These are phyloP conservation scores for Stachybotrys chartarum DNA, from an alignment of 2,329 filamentous ascomycete species.

Conservation along the genomic window DNA sequence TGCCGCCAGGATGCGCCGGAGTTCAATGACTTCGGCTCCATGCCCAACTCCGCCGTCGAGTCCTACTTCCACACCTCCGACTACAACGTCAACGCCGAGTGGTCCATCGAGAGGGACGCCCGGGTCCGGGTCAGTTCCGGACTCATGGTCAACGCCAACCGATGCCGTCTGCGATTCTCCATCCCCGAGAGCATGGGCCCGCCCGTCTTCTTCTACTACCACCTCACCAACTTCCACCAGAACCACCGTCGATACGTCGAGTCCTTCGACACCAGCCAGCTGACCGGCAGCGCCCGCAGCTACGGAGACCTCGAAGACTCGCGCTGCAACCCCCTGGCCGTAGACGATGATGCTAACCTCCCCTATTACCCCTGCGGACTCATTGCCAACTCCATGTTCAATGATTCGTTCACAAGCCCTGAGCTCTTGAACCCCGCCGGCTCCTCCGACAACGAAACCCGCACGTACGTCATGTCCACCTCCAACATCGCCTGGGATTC, in stretches of 20 bases:
- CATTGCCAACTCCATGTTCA: slow-evolving; percentile 96
- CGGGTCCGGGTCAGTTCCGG: slow-evolving; percentile 32
- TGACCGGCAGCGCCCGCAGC: slow-evolving; percentile 61
- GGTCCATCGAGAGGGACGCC: slow-evolving; percentile 31
- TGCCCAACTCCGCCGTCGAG: slow-evolving; percentile 51
- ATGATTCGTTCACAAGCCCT: slow-evolving; percentile 75
- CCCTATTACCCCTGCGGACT: slow-evolving; percentile 92
- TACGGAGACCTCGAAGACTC: slow-evolving; percentile 56
- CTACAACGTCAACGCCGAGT: slow-evolving; percentile 29
- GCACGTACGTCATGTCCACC: slow-evolving; percentile 68
- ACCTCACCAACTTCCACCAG: slow-evolving; percentile 96
- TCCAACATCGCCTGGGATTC: slow-evolving; percentile 78
- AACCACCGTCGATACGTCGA: slow-evolving; percentile 96
- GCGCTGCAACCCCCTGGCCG: slow-evolving; percentile 67
- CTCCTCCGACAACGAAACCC: slow-evolving; percentile 19
- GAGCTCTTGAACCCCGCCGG: slow-evolving; percentile 45
- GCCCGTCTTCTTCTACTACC: slow-evolving; percentile 90
- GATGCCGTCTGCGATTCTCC: slow-evolving; percentile 71
- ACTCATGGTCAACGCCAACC: slow-evolving; percentile 27
- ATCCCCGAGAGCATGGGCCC: slow-evolving; percentile 73
- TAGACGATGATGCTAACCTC: slow-evolving; percentile 43
- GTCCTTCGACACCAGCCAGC: slow-evolving; percentile 75
- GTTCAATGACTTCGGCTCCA: slow-evolving; percentile 30
- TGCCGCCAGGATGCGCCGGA: slow-evolving; percentile 55
- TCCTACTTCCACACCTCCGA: slow-evolving; percentile 63